Conservation (phyloP, 1,139 yeast genomes). For the Debaryomyces subglobosus region DNA sequence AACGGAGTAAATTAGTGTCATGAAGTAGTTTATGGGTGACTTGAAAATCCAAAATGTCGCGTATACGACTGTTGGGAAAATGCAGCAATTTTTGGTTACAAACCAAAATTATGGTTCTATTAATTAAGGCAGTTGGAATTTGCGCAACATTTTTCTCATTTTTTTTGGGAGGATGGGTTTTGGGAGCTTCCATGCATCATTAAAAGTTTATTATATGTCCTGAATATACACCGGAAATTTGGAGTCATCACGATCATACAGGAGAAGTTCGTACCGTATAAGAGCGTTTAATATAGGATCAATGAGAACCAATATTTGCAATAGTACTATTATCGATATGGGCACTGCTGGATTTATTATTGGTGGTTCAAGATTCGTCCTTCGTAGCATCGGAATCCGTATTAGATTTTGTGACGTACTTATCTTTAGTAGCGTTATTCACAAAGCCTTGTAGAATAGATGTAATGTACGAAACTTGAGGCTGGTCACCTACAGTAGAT, state of each 20-base stretch:
- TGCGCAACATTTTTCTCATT: neutral
- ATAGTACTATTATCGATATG: neutral
- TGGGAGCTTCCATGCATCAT: neutral
- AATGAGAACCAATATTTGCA: neutral
- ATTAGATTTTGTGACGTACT: slow-evolving; percentile 35
- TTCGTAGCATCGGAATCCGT: slow-evolving; percentile 39
- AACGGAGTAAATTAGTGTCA: neutral
- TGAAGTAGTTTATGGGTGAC: neutral
- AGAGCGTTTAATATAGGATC: neutral
- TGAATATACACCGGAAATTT: neutral
- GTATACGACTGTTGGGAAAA: slow-evolving; percentile 2
- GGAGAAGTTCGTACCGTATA: neutral
- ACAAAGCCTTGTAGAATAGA: slow-evolving; percentile 45
- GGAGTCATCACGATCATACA: neutral
- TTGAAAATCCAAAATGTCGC: neutral
- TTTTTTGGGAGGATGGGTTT: neutral
- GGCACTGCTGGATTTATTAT: neutral
- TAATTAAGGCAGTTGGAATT: neutral
- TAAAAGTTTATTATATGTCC: neutral
- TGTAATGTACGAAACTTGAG: slow-evolving; percentile 36
- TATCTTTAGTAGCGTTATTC: slow-evolving; percentile 28
- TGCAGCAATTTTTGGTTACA: slow-evolving; percentile 1
- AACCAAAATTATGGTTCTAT: neutral
- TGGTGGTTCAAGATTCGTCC: slow-evolving; percentile 33
- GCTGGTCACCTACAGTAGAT: slow-evolving; percentile 8